Percentiles rank a stretch among this genome's conserved stretches.
phyloP scores from a whole-genome alignment of 305 asterid species.

The Fraxinus sp. region DNA sequence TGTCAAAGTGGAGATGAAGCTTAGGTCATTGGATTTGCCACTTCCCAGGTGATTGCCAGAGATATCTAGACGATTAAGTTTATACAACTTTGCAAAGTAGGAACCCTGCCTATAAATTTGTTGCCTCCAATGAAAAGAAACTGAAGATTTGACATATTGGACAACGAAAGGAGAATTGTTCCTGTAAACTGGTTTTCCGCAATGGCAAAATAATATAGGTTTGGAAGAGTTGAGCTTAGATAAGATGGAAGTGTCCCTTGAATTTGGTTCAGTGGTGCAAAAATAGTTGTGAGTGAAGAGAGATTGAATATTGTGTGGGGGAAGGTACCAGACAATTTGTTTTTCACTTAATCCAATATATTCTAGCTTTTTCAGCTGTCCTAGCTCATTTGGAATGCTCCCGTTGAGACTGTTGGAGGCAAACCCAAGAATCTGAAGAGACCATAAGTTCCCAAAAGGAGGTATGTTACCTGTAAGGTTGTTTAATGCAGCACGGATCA shows the following conservation, averaged over 20 bases:
- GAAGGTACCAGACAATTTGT: slow-evolving; percentile 26
- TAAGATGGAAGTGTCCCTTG: slow-evolving; percentile 31
- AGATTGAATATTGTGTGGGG: slow-evolving; percentile 31
- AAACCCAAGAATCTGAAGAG: slow-evolving; percentile 30
- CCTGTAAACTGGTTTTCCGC: slow-evolving; percentile 34
- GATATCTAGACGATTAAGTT: background rate
- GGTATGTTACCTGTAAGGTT: slow-evolving; percentile 30
- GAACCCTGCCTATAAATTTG: slow-evolving; percentile 22
- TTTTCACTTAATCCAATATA: slow-evolving; percentile 37
- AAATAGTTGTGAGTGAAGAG: slow-evolving; percentile 23
- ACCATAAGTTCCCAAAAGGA: slow-evolving; percentile 35
- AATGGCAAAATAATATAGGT: slow-evolving; percentile 24
- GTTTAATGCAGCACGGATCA: slow-evolving; percentile 27
- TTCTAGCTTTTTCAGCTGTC: slow-evolving; percentile 18
- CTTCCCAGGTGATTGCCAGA: slow-evolving; percentile 27
- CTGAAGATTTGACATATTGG: slow-evolving; percentile 41
- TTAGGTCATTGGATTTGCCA: slow-evolving; percentile 26
- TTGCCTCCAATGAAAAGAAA: slow-evolving; percentile 30
- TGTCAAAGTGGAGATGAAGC: slow-evolving; percentile 32
- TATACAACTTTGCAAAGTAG: background rate
- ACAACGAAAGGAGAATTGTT: slow-evolving; percentile 27
- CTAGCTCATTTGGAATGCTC: slow-evolving; percentile 27
- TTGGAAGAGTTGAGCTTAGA: slow-evolving; percentile 30
- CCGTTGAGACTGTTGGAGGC: slow-evolving; percentile 33
- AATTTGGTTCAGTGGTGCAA: slow-evolving; percentile 26